These are phyloP conservation scores for Prunus yedoensis DNA, from an alignment of 331 rosid species.

Conservation along the genomic window DNA sequence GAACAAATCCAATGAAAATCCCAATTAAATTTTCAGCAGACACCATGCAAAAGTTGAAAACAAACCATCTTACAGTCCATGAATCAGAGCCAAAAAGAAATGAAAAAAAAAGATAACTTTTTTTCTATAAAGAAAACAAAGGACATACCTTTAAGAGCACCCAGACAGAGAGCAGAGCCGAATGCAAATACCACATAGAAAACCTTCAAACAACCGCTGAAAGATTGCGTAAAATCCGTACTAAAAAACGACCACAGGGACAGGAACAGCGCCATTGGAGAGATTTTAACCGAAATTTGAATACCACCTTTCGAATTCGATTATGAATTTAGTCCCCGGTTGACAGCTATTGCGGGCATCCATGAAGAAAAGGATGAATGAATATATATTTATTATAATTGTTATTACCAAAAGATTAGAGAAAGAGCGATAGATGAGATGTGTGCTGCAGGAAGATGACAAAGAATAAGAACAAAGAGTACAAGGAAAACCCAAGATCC, in stretches of 20 bases:
- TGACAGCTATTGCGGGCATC: background rate
- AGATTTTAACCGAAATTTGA: conserved; percentile 14
- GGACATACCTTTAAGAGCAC: conserved; percentile 71
- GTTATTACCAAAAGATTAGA: background rate
- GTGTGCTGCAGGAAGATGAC: conserved; percentile 26
- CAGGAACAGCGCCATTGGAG: conserved; percentile 13
- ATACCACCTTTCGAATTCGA: conserved; percentile 5
- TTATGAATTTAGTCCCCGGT: background rate
- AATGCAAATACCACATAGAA: conserved; percentile 61
- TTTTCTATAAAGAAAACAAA: background rate
- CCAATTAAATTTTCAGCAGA: conserved; percentile 10
- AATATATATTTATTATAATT: background rate
- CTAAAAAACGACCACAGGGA: conserved; percentile 25
- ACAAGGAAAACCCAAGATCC: conserved; percentile 3
- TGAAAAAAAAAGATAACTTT: too few relatives aligned
- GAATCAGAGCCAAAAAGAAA: background rate
- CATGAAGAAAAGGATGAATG: background rate
- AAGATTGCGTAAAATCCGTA: conserved; percentile 39
- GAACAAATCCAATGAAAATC: conserved; percentile 3
- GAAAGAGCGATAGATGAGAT: background rate
- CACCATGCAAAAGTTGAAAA: background rate
- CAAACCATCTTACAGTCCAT: background rate
- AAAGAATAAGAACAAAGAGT: background rate
- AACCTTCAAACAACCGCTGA: conserved; percentile 38
- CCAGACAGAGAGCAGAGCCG: conserved; percentile 60